Conservation (phyloP, 164 flowering plant genomes). For the Sedum album region DNA sequence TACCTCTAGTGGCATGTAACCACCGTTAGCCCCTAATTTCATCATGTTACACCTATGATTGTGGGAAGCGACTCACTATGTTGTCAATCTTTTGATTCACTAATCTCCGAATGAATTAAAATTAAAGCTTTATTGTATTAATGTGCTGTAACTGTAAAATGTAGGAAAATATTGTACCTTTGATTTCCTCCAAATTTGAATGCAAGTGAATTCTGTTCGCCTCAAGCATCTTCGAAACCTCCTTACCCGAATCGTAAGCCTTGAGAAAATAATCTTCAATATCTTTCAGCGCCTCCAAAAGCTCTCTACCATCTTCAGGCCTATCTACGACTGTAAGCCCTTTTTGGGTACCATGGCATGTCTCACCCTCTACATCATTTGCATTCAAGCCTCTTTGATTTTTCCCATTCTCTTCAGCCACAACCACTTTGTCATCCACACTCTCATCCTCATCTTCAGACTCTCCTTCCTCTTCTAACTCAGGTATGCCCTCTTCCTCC, state of each 20-base stretch:
- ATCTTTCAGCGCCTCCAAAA: slow-evolving; percentile 77
- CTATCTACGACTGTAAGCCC: slow-evolving; percentile 52
- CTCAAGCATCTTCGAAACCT: slow-evolving; percentile 82
- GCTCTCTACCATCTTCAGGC: slow-evolving; percentile 70
- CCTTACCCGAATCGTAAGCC: slow-evolving; percentile 85
- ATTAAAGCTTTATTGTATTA: neutral
- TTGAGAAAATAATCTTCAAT: slow-evolving; percentile 70
- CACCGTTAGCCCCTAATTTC: neutral
- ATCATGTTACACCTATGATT: neutral
- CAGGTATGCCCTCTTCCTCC: slow-evolving; percentile 79
- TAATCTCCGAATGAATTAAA: neutral
- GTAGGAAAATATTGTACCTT: slow-evolving; percentile 36
- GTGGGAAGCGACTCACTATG: neutral
- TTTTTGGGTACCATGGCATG: slow-evolving; percentile 30
- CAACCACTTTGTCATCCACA: slow-evolving; percentile 21
- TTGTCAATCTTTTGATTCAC: neutral
- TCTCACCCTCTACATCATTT: slow-evolving; percentile 11
- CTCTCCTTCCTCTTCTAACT: slow-evolving; percentile 46
- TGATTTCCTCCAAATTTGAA: slow-evolving; percentile 75
- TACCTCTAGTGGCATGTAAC: neutral
- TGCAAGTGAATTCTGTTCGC: slow-evolving; percentile 57
- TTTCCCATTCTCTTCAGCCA: slow-evolving; percentile 19
- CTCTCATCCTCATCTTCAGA: slow-evolving; percentile 15
- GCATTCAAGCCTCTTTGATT: slow-evolving; percentile 1
- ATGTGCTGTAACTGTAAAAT: neutral